phyloP scores from a whole-genome alignment of 1,284 basidiomycete genomes.

The Boletus hoseneyae region DNA sequence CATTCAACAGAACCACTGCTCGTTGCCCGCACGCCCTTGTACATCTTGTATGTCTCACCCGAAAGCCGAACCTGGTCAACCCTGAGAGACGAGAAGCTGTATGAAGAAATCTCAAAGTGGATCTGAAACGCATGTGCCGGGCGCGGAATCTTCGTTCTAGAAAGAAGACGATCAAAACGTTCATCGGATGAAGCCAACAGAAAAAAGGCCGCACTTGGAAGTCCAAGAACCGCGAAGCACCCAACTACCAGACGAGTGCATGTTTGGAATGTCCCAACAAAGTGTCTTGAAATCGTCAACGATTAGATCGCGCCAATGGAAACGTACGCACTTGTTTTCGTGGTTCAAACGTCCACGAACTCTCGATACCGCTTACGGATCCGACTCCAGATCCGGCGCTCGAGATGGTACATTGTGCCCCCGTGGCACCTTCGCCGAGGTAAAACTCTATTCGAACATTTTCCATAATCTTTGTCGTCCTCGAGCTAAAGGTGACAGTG shows the following conservation, averaged over 20 bases:
- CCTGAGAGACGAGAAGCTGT: slow-evolving; percentile 77
- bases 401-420: slow-evolving; percentile 59
- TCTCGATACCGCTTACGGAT: slow-evolving; percentile 37
- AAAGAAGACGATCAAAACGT: neutral
- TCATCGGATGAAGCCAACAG: neutral
- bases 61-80: slow-evolving; percentile 85
- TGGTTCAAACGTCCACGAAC: slow-evolving; percentile 77
- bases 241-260: slow-evolving; percentile 67
- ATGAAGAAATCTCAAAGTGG: slow-evolving; percentile 67
- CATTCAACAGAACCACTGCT: slow-evolving; percentile 66
- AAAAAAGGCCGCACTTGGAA: slow-evolving; percentile 49
- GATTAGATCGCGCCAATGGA: neutral
- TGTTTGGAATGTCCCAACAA: slow-evolving; percentile 73
- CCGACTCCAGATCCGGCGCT: slow-evolving; percentile 56
- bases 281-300: slow-evolving; percentile 45
- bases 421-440: slow-evolving; percentile 69
- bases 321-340: slow-evolving; percentile 49
- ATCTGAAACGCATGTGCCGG: slow-evolving; percentile 72
- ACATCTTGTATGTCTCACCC: slow-evolving; percentile 79
- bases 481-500: slow-evolving; percentile 66
- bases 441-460: slow-evolving; percentile 67
- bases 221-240: slow-evolving; percentile 76
- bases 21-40: slow-evolving; percentile 72
- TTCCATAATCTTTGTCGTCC: slow-evolving; percentile 65
- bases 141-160: slow-evolving; percentile 39